Evolutionary conservation across 768 basidiomycete species (phyloP), one percentile per base, ranked within the genome.

Genomic region (Naganishia onofrii): DNA sequence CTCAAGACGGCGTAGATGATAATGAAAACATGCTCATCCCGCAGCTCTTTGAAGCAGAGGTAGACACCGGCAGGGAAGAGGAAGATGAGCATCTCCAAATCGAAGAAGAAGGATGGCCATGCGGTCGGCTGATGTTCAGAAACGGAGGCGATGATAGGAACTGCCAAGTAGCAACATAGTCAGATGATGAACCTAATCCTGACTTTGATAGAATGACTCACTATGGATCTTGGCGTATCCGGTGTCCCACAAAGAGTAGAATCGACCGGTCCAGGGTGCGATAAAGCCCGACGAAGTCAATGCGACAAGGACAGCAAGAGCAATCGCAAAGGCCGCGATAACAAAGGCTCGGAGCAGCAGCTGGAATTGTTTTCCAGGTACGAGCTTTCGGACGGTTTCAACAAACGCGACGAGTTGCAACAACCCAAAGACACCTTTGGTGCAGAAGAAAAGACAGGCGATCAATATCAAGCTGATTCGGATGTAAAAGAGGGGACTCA

Each of bases 51-150:
- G 91, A 98, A 98, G 82, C 93, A 96, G 56, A 96, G 83, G 77
- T 91, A 84, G 44, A 98, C 92, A 73, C 96, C 96, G 21, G 93
- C 95, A 3, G 96, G 96, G 88, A 99, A 99, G 63, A 93, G 83
- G 87, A 93, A 97, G 73, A 98, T 90, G 78, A 99, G 88, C 86
- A 97, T 90, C 76, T 96, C 91, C 67, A 99, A 88, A 80, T 99
- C 96, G 90, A 97, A 98, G 85, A 95, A 98, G 86, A 98, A 98
- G 1, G 96, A 90, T 12, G 96, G 95, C 96, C 96, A 99, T 44
- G 96, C 96, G 6, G 96, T 98, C 21, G 96, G 96, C 80, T 99
- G 96, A 83, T 99, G 96, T 83, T 98, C 96, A 23, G 93, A 96
- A 44, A 99, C 96, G 21, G 94, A 97, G 12, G 96, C 96, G 75